phyloP scores from a whole-genome alignment of 192 early-diverging fungal species.

The Gaertneriomyces sp. region DNA sequence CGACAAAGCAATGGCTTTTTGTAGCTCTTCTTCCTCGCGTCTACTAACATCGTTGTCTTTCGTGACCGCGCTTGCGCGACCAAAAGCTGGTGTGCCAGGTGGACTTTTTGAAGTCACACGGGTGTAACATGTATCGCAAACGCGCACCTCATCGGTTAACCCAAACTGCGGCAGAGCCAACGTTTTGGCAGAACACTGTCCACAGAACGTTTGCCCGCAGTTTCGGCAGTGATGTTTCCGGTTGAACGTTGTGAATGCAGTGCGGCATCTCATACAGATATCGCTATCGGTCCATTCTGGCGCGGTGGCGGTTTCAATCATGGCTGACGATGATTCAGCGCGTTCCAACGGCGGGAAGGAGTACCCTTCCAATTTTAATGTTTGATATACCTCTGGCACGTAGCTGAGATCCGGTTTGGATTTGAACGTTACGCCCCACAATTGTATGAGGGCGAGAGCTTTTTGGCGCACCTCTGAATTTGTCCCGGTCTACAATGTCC shows the following conservation, averaged over 20 bases:
- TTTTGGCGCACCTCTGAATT: conserved; percentile 76
- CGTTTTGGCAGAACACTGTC: conserved; percentile 86
- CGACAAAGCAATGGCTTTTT: conserved; percentile 38
- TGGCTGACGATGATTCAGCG: conserved; percentile 49
- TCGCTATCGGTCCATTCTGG: conserved; percentile 96
- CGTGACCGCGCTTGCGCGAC: not conserved
- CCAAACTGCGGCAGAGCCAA: conserved; percentile 81
- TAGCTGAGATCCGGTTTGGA: conserved; percentile 76
- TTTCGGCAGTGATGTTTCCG: conserved; percentile 98
- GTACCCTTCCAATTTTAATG: conserved; percentile 76
- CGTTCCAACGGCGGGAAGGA: conserved; percentile 70
- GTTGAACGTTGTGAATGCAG: conserved; percentile 88
- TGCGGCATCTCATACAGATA: conserved; percentile 91
- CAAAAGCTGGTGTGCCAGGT: not conserved
- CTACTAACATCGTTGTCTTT: conserved; percentile 8
- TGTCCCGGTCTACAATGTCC: conserved; percentile 21
- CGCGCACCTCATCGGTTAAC: conserved; percentile 84
- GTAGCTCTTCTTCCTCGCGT: conserved; percentile 47
- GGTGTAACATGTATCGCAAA: conserved; percentile 89
- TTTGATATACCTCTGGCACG: conserved; percentile 73
- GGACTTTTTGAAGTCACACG: conserved; percentile 57
- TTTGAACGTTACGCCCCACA: conserved; percentile 82
- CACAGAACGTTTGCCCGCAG: conserved; percentile 92
- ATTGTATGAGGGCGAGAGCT: conserved; percentile 75
- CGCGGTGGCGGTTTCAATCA: conserved; percentile 85